Evolutionary conservation across 208 protist genomes (phyloP), one percentile per base, ranked within the genome.

Genomic region (Trypanosoma mega): DNA sequence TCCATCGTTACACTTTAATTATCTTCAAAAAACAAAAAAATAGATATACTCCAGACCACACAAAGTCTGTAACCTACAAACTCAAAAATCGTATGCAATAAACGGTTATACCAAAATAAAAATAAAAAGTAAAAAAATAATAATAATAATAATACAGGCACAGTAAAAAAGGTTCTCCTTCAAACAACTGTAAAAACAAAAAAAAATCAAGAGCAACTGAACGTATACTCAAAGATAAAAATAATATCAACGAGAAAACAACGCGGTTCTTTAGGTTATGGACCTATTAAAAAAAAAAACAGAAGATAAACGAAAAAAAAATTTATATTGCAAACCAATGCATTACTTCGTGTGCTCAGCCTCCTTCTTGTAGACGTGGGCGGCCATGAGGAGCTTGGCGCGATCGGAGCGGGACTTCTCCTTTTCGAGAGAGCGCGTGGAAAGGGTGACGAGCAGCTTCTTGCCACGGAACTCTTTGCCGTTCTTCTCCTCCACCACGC

Each of bases 401-500:
- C 69, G 63, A 48, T 76, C 54, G 55, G 77, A 63, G 69, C 72
- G 74, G 33, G 51, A 62, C 65, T 74, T 73, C 39, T 87, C 68
- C 82, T 90, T 89, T 49, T 84, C 68, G 36, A 93, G 74, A 43
- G 82, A 89, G 56, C 76, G 72, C 34, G 82, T 78, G 26, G 82
- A 89, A 43, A 80, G 77, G 30, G 61, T 57, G 50, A 89, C 85
- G 50, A 62, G 72, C 45, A 92, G 76, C 57, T 76, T 78, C 75
- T 92, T 80, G 65, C 78, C 78, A 60, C 75, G 82, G 82, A 89
- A 92, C 62, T 80, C 75, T 3, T 59, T 62, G 54, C 79, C 85
- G 79, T 89, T 87, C 79, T 82, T 87, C 57, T 88, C 85, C 63
- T 80, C 72, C 74, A 89, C 71, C 36, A 83, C 80, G 76, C 82